A percentile compares a stretch with the other conserved stretches of the same genome.
Evolutionary conservation across 352 stramenopile genomes (phyloP).

Genomic region (Phytophthora boehmeriae): DNA sequence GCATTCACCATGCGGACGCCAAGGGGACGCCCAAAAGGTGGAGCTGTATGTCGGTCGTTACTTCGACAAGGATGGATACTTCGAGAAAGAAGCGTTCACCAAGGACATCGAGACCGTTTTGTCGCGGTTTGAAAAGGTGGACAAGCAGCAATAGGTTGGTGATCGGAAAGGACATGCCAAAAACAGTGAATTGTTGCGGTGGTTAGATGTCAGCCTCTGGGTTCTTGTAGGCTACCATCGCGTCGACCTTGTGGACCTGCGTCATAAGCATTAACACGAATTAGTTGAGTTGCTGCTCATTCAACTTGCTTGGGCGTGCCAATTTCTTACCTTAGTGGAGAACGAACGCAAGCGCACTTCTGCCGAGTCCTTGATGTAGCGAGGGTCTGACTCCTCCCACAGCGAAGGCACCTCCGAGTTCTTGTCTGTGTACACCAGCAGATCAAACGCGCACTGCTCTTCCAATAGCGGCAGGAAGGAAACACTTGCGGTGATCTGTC

Average conservation of each 20-base stretch:
- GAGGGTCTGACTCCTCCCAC: conserved; percentile 98
- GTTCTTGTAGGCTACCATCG: conserved; percentile 98
- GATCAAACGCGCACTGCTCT: conserved; percentile 98
- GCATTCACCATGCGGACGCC: conserved; percentile 52
- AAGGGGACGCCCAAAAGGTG: conserved; percentile 51
- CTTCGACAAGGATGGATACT: conserved; percentile 88
- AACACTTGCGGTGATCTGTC: conserved; percentile 99
- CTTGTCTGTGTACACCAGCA: conserved; percentile 98
- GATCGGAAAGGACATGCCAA: conserved; percentile 12
- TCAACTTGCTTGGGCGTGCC: conserved; percentile 12
- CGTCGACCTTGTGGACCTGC: conserved; percentile 98
- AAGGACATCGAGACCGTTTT: conserved; percentile 71
- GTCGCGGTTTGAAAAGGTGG: conserved; percentile 70
- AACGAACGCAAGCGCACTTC: conserved; percentile 99
- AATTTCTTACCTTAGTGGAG: conserved; percentile 92
- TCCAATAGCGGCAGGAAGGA: conserved; percentile 98
- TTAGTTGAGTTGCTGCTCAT: conserved; percentile 22
- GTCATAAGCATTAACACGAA: conserved; percentile 10
- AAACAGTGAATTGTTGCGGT: conserved; percentile 12
- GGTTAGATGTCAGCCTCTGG: conserved; percentile 78
- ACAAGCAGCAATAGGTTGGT: conserved; percentile 70
- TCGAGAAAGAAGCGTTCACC: conserved; percentile 76
- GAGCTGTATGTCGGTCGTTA: conserved; percentile 86
- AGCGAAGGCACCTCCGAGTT: conserved; percentile 94
- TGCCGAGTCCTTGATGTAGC: conserved; percentile 97